phyloP scores from a whole-genome alignment of 1,139 yeast species.

The Candida neerlandica region DNA sequence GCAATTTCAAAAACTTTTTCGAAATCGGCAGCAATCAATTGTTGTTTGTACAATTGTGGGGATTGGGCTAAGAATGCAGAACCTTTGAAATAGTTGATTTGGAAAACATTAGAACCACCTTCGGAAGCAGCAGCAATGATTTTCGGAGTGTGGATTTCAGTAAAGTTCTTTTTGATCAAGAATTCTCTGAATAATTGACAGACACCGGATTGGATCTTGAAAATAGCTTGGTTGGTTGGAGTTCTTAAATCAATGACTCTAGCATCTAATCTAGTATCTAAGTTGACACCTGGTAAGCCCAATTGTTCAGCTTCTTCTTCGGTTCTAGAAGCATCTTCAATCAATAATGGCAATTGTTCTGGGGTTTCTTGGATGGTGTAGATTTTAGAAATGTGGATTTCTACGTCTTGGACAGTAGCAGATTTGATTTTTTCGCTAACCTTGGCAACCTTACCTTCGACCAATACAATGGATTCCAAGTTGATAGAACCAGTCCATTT shows the following conservation, averaged over 20 bases:
- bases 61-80: conserved; percentile 95
- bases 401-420: conserved; percentile 90
- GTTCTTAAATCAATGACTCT: conserved; percentile 97
- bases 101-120: conserved; percentile 97
- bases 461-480: conserved; percentile 89
- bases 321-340: conserved; percentile 95
- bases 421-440: conserved; percentile 87
- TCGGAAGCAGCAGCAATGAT: conserved; percentile 94
- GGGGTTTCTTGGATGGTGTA: conserved; percentile 86
- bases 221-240: conserved; percentile 94
- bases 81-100: conserved; percentile 87
- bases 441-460: conserved; percentile 80
- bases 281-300: conserved; percentile 89
- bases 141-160: conserved; percentile 95
- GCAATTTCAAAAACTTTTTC: conserved; percentile 95
- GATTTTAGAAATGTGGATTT: conserved; percentile 74
- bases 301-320: conserved; percentile 94
- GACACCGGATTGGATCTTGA: conserved; percentile 90
- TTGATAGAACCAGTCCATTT: conserved; percentile 90
- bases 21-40: conserved; percentile 95
- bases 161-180: conserved; percentile 65
- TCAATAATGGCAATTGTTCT: conserved; percentile 85
- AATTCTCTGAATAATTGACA: conserved; percentile 88
- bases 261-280: conserved; percentile 93
- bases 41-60: conserved; percentile 97